Evolutionary conservation across 106 monocot species (phyloP), one percentile per base, ranked within the genome.

Genomic region (Allium fistulosum): DNA sequence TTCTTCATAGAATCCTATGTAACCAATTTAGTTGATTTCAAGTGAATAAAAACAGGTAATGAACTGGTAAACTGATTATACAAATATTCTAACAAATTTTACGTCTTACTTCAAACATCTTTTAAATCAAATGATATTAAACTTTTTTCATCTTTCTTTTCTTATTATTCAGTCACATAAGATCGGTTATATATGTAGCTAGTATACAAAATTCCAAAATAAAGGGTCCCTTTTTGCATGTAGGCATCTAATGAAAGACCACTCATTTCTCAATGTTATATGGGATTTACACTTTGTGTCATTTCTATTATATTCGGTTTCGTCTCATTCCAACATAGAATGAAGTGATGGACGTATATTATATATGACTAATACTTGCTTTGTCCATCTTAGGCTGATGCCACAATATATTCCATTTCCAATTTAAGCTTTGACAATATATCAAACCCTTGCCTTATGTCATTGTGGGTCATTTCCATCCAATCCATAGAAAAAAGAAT

Each of bases 301-400:
- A 65, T 49, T 49, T 65, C 65, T 49, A 22, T 49, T 14, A 4
- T 47, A 46, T n/a, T 11, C 11, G 62, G 62, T 63, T 49, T 65
- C 65, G 49, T 65, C 65, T 65, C 65, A 65, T 65, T 65, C 65
- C 65, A 10, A 49, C 65, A 65, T 16, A 48, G 50, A 65, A 13
- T 47, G 15, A 49, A 13, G 13, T 65, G 14, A 17, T 49, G 9
- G 7, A 47, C 14, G 47, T 47, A 62, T 62, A 46, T 62, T 47
- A 62, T 62, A 46, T 62, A 45, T 48, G 49, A 49, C 65, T 65
- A 65, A 1, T 17, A 7, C 2, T 65, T 65, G 65, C 16, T 49
- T 49, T 1, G 49, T 49, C 3, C 65, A 47, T 65, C 65, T 49
- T 65, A 59, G 2, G 26, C 9, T 26, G 15, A 48, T 10, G 48